Conservation (phyloP, 2,329 filamentous ascomycete genomes). For the Tolypocladium tropicale region DNA sequence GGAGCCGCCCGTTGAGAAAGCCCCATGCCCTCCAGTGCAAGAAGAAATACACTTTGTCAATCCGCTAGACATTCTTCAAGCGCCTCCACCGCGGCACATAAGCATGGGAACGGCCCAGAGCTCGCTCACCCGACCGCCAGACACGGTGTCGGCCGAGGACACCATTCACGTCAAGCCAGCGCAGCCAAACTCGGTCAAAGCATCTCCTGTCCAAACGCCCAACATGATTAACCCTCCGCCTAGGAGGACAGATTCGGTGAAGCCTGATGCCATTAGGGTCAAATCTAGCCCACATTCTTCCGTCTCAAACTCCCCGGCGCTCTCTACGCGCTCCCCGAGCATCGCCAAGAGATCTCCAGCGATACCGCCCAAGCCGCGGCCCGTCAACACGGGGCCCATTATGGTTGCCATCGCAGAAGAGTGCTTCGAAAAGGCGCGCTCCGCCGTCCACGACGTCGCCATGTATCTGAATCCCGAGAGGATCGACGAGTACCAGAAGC, state of each 20-base stretch:
- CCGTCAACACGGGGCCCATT: slow-evolving; percentile 44
- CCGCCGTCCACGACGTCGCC: slow-evolving; percentile 35
- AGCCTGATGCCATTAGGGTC: slow-evolving; percentile 8
- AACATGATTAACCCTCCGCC: slow-evolving; percentile 3
- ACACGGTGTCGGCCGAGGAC: slow-evolving; percentile 4
- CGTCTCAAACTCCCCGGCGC: slow-evolving; percentile 29
- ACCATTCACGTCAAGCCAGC: slow-evolving; percentile 1
- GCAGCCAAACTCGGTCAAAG: slow-evolving; percentile 1
- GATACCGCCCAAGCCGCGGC: slow-evolving; percentile 26
- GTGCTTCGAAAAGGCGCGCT: slow-evolving; percentile 58
- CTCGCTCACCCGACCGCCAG: slow-evolving; percentile 4
- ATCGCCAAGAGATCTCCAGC: slow-evolving; percentile 32
- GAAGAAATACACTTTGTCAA: slow-evolving; percentile 24
- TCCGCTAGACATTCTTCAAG: slow-evolving; percentile 25
- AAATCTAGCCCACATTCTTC: slow-evolving; percentile 29
- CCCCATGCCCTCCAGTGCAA: slow-evolving; percentile 1
- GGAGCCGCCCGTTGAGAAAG: not conserved
- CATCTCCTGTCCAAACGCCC: slow-evolving; percentile 7
- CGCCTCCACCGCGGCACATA: slow-evolving; percentile 16
- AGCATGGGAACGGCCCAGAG: slow-evolving; percentile 13
- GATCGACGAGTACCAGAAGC: slow-evolving; percentile 57
- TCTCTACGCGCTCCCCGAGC: slow-evolving; percentile 27
- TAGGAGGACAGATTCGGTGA: slow-evolving; percentile 6
- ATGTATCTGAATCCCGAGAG: slow-evolving; percentile 27
- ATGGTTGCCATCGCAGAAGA: slow-evolving; percentile 67